phyloP scores from a whole-genome alignment of 2,329 filamentous ascomycete genomes.

The Sclerotiophoma versabilis region DNA sequence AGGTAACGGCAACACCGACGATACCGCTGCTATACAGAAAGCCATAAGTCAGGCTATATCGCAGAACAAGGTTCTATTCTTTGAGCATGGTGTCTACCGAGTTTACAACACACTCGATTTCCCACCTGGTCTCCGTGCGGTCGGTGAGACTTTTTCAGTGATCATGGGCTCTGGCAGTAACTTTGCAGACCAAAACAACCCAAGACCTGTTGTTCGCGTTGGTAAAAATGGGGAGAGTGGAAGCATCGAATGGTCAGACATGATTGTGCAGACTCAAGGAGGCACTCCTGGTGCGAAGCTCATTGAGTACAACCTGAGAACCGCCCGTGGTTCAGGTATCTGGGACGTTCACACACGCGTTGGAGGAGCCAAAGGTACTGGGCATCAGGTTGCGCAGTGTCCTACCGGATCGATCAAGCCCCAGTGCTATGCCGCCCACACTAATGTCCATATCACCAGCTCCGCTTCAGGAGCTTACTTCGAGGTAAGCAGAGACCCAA shows the following conservation, averaged over 20 bases:
- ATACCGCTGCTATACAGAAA: constrained; percentile 80
- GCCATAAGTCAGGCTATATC: constrained; percentile 70
- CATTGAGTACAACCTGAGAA: constrained; percentile 74
- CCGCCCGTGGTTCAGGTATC: constrained; percentile 63
- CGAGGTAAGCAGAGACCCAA: constrained; percentile 61
- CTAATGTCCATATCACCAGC: constrained; percentile 58
- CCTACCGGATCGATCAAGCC: constrained; percentile 69
- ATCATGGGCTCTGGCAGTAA: constrained; percentile 78
- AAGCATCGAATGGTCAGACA: constrained; percentile 74
- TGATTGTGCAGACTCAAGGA: constrained; percentile 74
- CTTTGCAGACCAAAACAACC: constrained; percentile 58
- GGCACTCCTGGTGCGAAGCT: constrained; percentile 73
- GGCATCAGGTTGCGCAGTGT: constrained; percentile 80
- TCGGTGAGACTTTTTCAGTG: constrained; percentile 83
- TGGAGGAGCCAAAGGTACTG: constrained; percentile 79
- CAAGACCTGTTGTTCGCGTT: constrained; percentile 71
- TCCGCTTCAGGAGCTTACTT: constrained; percentile 71
- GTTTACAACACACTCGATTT: constrained; percentile 64
- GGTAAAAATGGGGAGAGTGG: constrained; percentile 71
- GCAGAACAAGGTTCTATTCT: constrained; percentile 63
- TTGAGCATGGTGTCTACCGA: constrained; percentile 66
- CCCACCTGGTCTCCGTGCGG: constrained; percentile 77
- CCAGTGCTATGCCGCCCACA: constrained; percentile 75
- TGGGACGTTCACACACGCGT: constrained; percentile 92
- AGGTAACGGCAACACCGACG: constrained; percentile 81